Evolutionary conservation across 192 early-diverging fungal species (phyloP), one percentile per base, ranked within the genome.

Genomic region (Phlyctochytrium arcticum): DNA sequence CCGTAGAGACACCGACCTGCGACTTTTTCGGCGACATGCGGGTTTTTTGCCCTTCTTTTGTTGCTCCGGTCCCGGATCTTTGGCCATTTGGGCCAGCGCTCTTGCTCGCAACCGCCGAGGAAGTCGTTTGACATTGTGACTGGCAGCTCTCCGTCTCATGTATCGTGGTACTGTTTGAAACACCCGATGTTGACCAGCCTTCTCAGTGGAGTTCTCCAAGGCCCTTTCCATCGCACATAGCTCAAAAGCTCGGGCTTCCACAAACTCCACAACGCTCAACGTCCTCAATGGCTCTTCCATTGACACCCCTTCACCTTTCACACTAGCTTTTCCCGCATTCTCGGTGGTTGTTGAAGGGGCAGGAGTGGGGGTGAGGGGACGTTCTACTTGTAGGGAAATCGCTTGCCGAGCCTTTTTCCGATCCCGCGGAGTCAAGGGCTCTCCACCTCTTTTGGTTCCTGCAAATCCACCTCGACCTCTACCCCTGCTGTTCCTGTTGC

Each of bases 41-140:
- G 82, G 72, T 26, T 75, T 76, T 51, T 70, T 77, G 70, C n/a
- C 76, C 68, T 36, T 67, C 69, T 72, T 70, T 74, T 9, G 67
- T 5, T 21, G 50, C 17, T 19, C 23, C 33, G 33, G 54, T 59
- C 48, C 44, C 42, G 49, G 50, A 27, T 70, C 69, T 49, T n/a
- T 67, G 5, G 4, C 48, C 67, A 90, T 81, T 77, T 98, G 93
- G 34, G 81, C 75, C 10, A 75, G 63, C 10, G 96, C 94, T 44
- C 85, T 75, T 35, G 86, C 84, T n/a, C 92, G 82, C 42, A 95
- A 71, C 32, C 88, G 82, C 29, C 80, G 77, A 5, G 96, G 96
- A n/a, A 98, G 68, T 21, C 94, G 86, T 63, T 96, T 94, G 37
- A 92, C 80, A 72, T 98, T 98, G 73, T 94, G 91, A 65, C 90